Evolutionary conservation across 2,329 filamentous ascomycete genomes (phyloP).

Genomic region (Monilinia fructigena): DNA sequence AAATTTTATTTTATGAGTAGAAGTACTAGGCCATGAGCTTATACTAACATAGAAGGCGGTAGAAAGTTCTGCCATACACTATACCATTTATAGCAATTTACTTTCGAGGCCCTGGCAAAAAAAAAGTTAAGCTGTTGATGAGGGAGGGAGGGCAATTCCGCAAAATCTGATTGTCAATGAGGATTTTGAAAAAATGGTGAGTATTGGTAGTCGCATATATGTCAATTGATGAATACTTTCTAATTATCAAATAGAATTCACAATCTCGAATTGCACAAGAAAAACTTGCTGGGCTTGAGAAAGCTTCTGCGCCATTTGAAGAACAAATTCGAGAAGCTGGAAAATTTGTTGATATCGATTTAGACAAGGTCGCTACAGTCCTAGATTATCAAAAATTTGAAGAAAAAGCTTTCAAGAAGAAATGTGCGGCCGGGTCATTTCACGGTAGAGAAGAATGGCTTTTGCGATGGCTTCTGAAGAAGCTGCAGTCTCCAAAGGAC

Average conservation of each 20-base stretch:
- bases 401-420: constrained; percentile 15
- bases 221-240: background rate
- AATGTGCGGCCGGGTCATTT: constrained; percentile 26
- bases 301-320: constrained; percentile 39
- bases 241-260: constrained; percentile 30
- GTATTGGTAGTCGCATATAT: background rate
- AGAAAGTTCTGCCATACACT: background rate
- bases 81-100: constrained; percentile 5
- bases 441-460: constrained; percentile 61
- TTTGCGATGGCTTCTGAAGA: constrained; percentile 64
- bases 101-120: constrained; percentile 8
- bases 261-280: constrained; percentile 39
- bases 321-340: constrained; percentile 41
- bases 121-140: constrained; percentile 16
- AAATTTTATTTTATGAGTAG: constrained; percentile 7
- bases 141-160: constrained; percentile 10
- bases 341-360: constrained; percentile 37
- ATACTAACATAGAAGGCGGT: background rate
- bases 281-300: constrained; percentile 39
- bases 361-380: constrained; percentile 31
- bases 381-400: constrained; percentile 1
- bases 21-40: background rate
- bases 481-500: constrained; percentile 46
- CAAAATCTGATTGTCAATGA: constrained; percentile 6
- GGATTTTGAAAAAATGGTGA: constrained; percentile 7